Percentiles rank a stretch among this genome's conserved stretches.
phyloP scores from a whole-genome alignment of 805 yeast genomes.

The Wickerhamomyces chambardii region DNA sequence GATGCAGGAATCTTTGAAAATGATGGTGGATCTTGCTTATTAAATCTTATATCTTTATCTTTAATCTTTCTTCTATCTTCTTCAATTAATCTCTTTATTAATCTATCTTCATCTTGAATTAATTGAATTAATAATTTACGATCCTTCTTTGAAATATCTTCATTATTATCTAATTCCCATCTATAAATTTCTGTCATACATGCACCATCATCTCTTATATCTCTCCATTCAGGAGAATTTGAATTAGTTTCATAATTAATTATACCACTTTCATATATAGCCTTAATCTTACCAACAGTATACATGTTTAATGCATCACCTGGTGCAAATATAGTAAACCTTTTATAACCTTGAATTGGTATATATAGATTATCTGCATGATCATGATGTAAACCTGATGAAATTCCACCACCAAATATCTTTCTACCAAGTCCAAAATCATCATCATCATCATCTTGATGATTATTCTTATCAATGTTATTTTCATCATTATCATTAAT shows the following conservation, averaged over 20 bases:
- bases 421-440: conserved; percentile 41
- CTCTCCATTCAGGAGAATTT: conserved; percentile 55
- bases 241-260: conserved; percentile 51
- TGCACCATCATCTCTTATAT: conserved; percentile 54
- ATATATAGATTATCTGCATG: conserved; percentile 72
- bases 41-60: conserved; percentile 7
- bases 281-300: conserved; percentile 55
- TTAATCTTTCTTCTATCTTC: conserved; percentile 6
- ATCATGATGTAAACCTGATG: conserved; percentile 75
- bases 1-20: conserved; percentile 58
- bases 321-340: conserved; percentile 64
- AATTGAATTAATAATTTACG: conserved; percentile 14
- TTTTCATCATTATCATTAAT: no score
- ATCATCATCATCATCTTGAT: conserved; percentile 9
- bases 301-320: conserved; percentile 46
- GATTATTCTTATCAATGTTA: no score
- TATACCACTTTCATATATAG: conserved; percentile 50
- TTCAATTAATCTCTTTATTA: conserved; percentile 9
- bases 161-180: conserved; percentile 28
- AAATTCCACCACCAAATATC: conserved; percentile 49
- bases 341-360: conserved; percentile 47
- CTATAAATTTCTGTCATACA: conserved; percentile 37
- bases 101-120: conserved; percentile 20
- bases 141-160: conserved; percentile 12
- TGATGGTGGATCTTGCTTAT: conserved; percentile 53